Evolutionary conservation across 2,329 filamentous ascomycete species (phyloP).

Genomic region (Aspergillus piperis): DNA sequence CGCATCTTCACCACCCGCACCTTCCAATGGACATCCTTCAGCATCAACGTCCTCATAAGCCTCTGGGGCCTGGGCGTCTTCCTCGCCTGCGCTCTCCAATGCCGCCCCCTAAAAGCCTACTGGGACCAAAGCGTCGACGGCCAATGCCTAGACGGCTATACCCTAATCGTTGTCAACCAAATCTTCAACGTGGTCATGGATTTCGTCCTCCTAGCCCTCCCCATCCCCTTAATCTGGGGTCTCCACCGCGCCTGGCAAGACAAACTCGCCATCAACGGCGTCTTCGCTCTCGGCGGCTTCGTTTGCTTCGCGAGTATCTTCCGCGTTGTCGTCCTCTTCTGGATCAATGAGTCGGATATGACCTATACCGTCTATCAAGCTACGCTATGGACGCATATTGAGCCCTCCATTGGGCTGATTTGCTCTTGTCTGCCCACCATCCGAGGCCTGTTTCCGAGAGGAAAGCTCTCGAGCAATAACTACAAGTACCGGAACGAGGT

Average conservation of each 20-base stretch:
- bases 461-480: slow-evolving; percentile 26
- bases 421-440: slow-evolving; percentile 39
- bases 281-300: slow-evolving; percentile 35
- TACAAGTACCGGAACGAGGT: slow-evolving; percentile 21
- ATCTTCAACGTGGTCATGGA: slow-evolving; percentile 37
- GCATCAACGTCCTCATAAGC: slow-evolving; percentile 31
- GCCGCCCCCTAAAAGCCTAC: slow-evolving; percentile 32
- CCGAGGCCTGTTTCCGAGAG: slow-evolving; percentile 34
- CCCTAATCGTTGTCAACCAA: slow-evolving; percentile 38
- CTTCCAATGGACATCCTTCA: slow-evolving; percentile 30
- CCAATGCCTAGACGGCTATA: slow-evolving; percentile 29
- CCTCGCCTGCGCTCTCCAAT: slow-evolving; percentile 36
- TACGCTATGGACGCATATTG: slow-evolving; percentile 39
- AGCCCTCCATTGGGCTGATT: slow-evolving; percentile 38
- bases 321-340: slow-evolving; percentile 39
- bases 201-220: slow-evolving; percentile 34
- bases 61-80: slow-evolving; percentile 34
- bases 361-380: slow-evolving; percentile 39
- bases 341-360: slow-evolving; percentile 29
- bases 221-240: slow-evolving; percentile 39
- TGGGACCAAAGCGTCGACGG: slow-evolving; percentile 32
- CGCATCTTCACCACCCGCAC: slow-evolving; percentile 33
- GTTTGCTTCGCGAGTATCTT: slow-evolving; percentile 41
- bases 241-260: slow-evolving; percentile 38
- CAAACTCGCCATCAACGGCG: slow-evolving; percentile 36